Percentiles rank a stretch among this genome's conserved stretches.
Conservation (phyloP, 306 rosid genomes). For the Cucurbita pepo region DNA sequence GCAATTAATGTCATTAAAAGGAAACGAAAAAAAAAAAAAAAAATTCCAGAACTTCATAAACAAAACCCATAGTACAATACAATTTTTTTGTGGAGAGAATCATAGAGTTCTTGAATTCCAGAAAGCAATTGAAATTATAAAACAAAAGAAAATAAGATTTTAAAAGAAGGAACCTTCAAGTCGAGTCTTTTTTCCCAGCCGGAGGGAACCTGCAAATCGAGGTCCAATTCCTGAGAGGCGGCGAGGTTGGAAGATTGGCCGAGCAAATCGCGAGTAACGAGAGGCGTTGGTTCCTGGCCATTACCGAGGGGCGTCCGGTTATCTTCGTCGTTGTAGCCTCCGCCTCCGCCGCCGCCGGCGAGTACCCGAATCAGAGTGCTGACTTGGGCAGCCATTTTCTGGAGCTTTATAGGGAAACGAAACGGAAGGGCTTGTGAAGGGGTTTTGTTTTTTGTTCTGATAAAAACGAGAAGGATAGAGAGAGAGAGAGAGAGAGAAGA, state of each 20-base stretch:
- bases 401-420: neutral
- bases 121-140: neutral
- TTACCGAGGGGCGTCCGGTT: slow-evolving; percentile 42
- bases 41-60: neutral
- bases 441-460: neutral
- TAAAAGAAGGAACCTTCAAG: slow-evolving; percentile 47
- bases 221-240: slow-evolving; percentile 88
- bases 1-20: neutral
- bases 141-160: neutral
- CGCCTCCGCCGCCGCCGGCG: slow-evolving; percentile 13
- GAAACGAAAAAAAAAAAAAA: neutral
- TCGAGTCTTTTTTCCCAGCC: slow-evolving; percentile 94
- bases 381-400: slow-evolving; percentile 78
- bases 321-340: slow-evolving; percentile 51
- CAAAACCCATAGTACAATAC: neutral
- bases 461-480: neutral
- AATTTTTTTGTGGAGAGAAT: neutral
- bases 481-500: neutral
- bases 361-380: slow-evolving; percentile 55
- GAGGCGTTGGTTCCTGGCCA: slow-evolving; percentile 57
- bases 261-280: slow-evolving; percentile 67
- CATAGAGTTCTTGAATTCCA: neutral
- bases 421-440: neutral
- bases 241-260: slow-evolving; percentile 43
- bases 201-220: slow-evolving; percentile 77